Percentiles rank a stretch among this genome's conserved stretches.
Conservation (phyloP, 169 alveolate species). For the Eimeria necatrix region DNA sequence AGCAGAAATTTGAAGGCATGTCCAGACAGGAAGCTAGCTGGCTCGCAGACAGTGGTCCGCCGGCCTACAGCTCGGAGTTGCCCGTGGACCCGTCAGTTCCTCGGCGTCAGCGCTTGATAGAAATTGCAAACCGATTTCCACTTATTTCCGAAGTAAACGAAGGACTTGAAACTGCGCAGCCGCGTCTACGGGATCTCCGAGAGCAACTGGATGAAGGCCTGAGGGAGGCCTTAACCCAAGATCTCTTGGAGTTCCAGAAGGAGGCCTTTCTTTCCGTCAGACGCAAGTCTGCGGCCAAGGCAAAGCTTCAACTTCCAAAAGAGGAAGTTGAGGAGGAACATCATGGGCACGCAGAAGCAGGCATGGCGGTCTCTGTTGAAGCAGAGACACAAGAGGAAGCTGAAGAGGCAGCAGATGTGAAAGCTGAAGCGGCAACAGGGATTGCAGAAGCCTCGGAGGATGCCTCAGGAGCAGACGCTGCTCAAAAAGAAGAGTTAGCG, state of each 20-base stretch:
- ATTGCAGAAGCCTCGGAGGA: not conserved
- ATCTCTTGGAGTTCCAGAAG: conserved; percentile 27
- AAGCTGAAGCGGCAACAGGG: not conserved
- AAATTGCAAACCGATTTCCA: not conserved
- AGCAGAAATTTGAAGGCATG: not conserved
- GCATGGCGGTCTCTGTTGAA: too few species aligned
- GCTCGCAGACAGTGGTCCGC: not conserved
- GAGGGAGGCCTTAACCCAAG: conserved; percentile 25
- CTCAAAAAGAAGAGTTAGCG: not conserved
- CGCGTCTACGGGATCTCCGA: not conserved
- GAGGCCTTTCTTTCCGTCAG: conserved; percentile 7
- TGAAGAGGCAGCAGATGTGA: not conserved
- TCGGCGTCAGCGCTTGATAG: not conserved
- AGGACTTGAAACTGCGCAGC: too few species aligned
- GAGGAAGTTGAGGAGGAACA: not conserved
- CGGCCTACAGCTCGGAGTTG: too few species aligned
- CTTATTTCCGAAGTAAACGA: too few species aligned
- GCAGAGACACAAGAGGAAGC: not conserved
- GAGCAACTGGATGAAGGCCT: conserved; percentile 56
- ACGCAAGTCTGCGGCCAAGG: conserved; percentile 1
- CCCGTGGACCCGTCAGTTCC: not conserved
- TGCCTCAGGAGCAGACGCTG: not conserved
- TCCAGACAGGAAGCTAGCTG: not conserved
- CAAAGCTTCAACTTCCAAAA: not conserved
- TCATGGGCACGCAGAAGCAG: not conserved